Conservation (phyloP, 805 yeast genomes). For the Candida pseudofarinosa region DNA sequence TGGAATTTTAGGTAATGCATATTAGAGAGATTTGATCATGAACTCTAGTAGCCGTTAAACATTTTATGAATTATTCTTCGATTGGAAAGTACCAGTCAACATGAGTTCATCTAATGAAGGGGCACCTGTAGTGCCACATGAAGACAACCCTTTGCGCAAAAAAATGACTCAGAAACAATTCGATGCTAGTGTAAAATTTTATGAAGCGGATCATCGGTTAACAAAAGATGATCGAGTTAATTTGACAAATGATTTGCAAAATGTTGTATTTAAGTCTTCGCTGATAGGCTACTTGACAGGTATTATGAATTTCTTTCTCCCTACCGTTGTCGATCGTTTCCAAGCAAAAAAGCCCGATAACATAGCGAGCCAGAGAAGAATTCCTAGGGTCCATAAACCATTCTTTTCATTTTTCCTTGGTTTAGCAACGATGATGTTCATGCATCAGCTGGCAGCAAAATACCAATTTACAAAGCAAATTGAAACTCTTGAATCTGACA, state of each 20-base stretch:
- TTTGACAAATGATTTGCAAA: conserved; percentile 27
- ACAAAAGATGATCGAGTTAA: conserved; percentile 26
- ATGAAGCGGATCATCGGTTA: conserved; percentile 37
- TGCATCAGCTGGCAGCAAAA: conserved; percentile 21
- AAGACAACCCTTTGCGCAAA: conserved; percentile 23
- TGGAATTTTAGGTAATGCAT: neutral
- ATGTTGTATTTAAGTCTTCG: conserved; percentile 20
- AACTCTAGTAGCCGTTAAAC: too few relatives aligned
- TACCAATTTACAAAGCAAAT: conserved; percentile 19
- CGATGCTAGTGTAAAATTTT: conserved; percentile 34
- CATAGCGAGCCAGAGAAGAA: neutral
- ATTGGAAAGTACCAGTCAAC: too few relatives aligned
- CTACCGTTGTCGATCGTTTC: conserved; percentile 22
- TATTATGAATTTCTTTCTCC: conserved; percentile 23
- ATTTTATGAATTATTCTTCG: too few relatives aligned
- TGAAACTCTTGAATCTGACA: conserved; percentile 10
- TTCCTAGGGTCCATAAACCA: conserved; percentile 23
- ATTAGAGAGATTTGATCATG: too few relatives aligned
- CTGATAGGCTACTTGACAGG: conserved; percentile 24
- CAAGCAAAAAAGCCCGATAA: neutral
- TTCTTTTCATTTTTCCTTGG: conserved; percentile 30
- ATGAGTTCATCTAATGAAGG: neutral
- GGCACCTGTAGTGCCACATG: neutral
- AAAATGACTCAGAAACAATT: conserved; percentile 31
- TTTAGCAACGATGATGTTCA: conserved; percentile 20